Evolutionary conservation across 2,329 filamentous ascomycete genomes (phyloP).

Genomic region (Grosmannia clavigera): DNA sequence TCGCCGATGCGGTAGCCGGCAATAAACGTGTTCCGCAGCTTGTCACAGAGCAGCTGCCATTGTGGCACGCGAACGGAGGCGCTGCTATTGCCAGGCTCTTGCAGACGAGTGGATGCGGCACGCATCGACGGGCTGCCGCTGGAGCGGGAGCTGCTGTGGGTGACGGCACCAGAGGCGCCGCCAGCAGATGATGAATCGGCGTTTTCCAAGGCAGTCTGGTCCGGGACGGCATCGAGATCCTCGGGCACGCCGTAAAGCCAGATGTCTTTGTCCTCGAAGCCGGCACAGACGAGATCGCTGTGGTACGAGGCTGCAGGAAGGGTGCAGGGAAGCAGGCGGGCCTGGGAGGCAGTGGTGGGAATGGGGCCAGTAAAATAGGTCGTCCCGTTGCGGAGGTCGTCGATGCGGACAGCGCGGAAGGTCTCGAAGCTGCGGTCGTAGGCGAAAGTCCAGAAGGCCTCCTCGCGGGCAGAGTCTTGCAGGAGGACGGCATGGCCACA

Average conservation of each 20-base stretch:
- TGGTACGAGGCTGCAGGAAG: slow-evolving; percentile 55
- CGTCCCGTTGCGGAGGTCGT: slow-evolving; percentile 62
- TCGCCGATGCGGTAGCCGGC: slow-evolving; percentile 53
- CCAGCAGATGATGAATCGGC: too few species aligned
- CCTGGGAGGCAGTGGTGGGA: slow-evolving; percentile 35
- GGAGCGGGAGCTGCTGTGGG: slow-evolving; percentile 20
- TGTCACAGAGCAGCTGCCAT: slow-evolving; percentile 58
- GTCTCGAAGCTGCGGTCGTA: slow-evolving; percentile 68
- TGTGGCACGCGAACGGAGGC: slow-evolving; percentile 37
- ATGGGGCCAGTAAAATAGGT: slow-evolving; percentile 67
- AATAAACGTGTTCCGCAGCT: slow-evolving; percentile 57
- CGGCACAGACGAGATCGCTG: slow-evolving; percentile 61
- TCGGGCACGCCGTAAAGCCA: slow-evolving; percentile 73
- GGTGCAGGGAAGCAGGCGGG: slow-evolving; percentile 55
- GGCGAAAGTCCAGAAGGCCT: slow-evolving; percentile 64
- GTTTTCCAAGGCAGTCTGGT: slow-evolving; percentile 14
- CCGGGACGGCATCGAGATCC: slow-evolving; percentile 51
- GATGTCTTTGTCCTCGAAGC: slow-evolving; percentile 58
- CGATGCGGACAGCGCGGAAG: slow-evolving; percentile 64
- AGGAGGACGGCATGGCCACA: slow-evolving; percentile 67
- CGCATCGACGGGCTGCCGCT: slow-evolving; percentile 28
- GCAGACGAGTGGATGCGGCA: slow-evolving; percentile 22
- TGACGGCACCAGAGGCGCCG: slow-evolving; percentile 7
- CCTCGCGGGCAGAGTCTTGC: slow-evolving; percentile 45
- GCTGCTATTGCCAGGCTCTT: slow-evolving; percentile 19